Conservation (phyloP, 768 basidiomycete species). For the Boletus rubescentipes region DNA sequence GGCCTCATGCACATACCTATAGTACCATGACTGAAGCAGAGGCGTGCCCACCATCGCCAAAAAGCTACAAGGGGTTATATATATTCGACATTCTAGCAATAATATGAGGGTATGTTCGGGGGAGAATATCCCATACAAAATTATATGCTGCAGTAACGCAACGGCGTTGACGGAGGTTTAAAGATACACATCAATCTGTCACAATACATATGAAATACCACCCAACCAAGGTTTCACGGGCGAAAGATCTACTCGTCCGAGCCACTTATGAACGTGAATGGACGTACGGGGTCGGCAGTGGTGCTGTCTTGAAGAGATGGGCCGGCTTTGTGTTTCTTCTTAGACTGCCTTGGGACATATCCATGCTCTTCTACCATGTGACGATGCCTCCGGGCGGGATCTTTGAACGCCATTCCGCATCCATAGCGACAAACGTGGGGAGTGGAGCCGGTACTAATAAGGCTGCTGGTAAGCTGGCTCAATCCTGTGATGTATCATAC, state of each 20-base stretch:
- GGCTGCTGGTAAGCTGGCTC: conserved; percentile 10
- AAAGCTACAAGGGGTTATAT: conserved; percentile 22
- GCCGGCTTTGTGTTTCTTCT: conserved; percentile 44
- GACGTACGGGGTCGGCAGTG: conserved; percentile 29
- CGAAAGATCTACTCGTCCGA: conserved; percentile 24
- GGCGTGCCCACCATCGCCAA: background rate
- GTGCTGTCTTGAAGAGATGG: conserved; percentile 27
- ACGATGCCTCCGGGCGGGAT: conserved; percentile 61
- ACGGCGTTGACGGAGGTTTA: conserved; percentile 14
- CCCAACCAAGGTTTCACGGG: conserved; percentile 6
- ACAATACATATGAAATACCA: conserved; percentile 25
- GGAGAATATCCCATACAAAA: conserved; percentile 14
- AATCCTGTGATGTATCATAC: conserved; percentile 17
- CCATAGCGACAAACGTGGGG: conserved; percentile 53
- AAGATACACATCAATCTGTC: conserved; percentile 23
- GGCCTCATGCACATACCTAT: background rate
- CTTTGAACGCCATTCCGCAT: conserved; percentile 57
- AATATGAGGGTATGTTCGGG: conserved; percentile 17
- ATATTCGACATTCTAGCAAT: conserved; percentile 10
- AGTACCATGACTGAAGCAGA: background rate
- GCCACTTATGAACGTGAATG: conserved; percentile 32
- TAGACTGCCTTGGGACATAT: conserved; percentile 46
- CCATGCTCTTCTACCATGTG: conserved; percentile 55
- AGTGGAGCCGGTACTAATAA: conserved; percentile 52
- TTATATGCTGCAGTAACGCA: conserved; percentile 13